Percentiles rank a stretch among this genome's conserved stretches.
These are phyloP conservation scores for Clavariopsis aquatica DNA, from an alignment of 495 filamentous ascomycete genomes.

Conservation along the genomic window DNA sequence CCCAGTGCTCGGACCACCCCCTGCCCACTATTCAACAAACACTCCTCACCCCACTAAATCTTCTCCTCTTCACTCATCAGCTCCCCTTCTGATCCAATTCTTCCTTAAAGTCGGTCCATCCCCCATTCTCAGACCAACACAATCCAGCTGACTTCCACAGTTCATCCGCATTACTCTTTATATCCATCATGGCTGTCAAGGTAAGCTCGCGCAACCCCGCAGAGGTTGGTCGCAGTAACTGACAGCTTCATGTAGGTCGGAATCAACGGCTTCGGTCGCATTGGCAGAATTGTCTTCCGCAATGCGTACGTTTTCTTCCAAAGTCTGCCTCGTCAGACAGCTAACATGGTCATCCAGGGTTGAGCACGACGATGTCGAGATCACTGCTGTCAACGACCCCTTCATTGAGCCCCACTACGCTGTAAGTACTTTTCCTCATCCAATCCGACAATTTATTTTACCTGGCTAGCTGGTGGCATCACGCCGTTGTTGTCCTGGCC, in stretches of 20 bases:
- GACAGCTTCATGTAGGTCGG: conserved; percentile 63
- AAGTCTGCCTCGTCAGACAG: conserved; percentile 27
- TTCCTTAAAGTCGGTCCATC: not conserved
- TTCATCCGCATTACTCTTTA: not conserved
- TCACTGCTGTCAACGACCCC: conserved; percentile 97
- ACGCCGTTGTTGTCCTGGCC: not conserved
- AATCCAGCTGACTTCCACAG: conserved; percentile 8
- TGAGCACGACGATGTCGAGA: conserved; percentile 77
- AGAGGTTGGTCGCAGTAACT: not conserved
- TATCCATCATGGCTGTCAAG: conserved; percentile 46
- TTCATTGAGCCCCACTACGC: conserved; percentile 99
- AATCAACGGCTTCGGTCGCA: conserved; percentile 99
- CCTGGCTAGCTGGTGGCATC: not conserved
- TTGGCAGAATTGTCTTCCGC: conserved; percentile 93
- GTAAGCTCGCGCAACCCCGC: conserved; percentile 30
- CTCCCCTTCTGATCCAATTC: conserved; percentile 1
- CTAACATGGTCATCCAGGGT: conserved; percentile 58
- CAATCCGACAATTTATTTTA: not conserved
- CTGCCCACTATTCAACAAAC: conserved; percentile 14
- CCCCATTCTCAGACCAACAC: not conserved
- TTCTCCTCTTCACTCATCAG: not conserved
- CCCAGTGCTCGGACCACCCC: not conserved
- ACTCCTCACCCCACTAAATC: conserved; percentile 17
- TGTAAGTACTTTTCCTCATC: conserved; percentile 60
- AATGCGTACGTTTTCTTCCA: conserved; percentile 64